Evolutionary conservation across 2,329 filamentous ascomycete species (phyloP), one percentile per base, ranked within the genome.

Genomic region (Cadophora malorum): DNA sequence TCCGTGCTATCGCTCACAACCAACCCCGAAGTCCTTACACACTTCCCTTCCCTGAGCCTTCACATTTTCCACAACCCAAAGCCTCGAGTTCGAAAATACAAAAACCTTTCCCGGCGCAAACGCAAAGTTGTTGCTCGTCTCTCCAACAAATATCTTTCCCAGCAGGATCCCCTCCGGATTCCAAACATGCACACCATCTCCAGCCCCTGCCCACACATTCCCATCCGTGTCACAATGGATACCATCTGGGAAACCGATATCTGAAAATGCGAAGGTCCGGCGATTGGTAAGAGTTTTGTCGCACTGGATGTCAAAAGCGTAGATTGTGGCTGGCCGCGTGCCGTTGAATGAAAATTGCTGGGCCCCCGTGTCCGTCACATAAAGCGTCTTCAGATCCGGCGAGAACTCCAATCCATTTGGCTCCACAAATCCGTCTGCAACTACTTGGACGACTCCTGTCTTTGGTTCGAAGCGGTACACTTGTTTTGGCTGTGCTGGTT

Each of bases 51-150:
- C 64, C 56, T 38, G 25, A 19, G 64, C 64, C 55, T 38, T 60
- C 41, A 65, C 53, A 31, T 61, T 61, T 25, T 67, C 65, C 28
- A 63, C 65, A 35, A 67, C 58, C 60, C 59, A 67, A 41, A 67
- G 19, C 41, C 59, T 53, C 23, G 53, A 55, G 21, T 63, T 49
- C 23, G 59, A 63, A n/a, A 67, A 67, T 6, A 67, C 50, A 35
- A 67, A 63, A 9, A 67, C 28, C 28, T 63, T 63, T 6, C 65
- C 65, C 5, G 59, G 58, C 50, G 60, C 60, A 59, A 67, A 56
- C 2, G 65, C 65, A 52, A 67, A 63, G 35, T 67, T 67, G 9
- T 55, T 58, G 49, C 65, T 63, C 60, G 58, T 63, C 49, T 62
- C 64, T 9, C 58, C 64, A 7, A 66, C 14, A n/a, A 66, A 62